Base-by-base conservation (phyloP, 1,139 yeast genomes). In the Suhomyces bolitotheri region DNA sequence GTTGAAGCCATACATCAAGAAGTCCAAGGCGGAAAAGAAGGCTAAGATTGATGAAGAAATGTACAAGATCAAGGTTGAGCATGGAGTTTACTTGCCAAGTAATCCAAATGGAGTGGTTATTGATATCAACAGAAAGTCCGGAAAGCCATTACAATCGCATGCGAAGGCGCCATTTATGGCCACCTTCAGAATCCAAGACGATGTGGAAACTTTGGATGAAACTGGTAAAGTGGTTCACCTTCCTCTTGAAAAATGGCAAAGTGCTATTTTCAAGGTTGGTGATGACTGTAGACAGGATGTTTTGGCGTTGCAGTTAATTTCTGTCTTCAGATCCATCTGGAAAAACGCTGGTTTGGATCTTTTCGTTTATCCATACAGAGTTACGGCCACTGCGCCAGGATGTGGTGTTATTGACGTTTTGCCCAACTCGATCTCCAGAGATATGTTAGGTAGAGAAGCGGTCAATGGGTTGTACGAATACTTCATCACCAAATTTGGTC, bases 101-200 rank as follows among this genome's bases (percentile, higher is more conserved):
- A 92, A 94, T 53, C 98, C 98, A 1, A 97, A 92, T 59, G 98
- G 98, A 31, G 76, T 73, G n/a, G 87, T 94, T 22, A 69, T 89
- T 43, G 97, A 89, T 53, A 92, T 94, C 57, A 90, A 89, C 57
- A 73, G 98, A 42, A 84, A 82, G 49, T 82, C 96, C 7, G 98
- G 98, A 41, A 81, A 78, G 51, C 98, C 99, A n/a, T 70, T 94
- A 51, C 99, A 94, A 64, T 87, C 96, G 13, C 99, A 94, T 58
- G 98, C 99, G 11, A 94, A 94, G 58, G 97, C 99, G 0, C 99
- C 99, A 28, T 94, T 88, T 57, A 77, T 94, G 90, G 98, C 98
- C 0, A 84, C 95, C 0, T 94, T 94, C 67, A 85, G 82, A 60
- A 88, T 94, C 47, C 74, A 76, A 33, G 82, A 78, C 49, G 78